phyloP scores from a whole-genome alignment of 2,329 filamentous ascomycete genomes.

The Acrocalymma vagum region DNA sequence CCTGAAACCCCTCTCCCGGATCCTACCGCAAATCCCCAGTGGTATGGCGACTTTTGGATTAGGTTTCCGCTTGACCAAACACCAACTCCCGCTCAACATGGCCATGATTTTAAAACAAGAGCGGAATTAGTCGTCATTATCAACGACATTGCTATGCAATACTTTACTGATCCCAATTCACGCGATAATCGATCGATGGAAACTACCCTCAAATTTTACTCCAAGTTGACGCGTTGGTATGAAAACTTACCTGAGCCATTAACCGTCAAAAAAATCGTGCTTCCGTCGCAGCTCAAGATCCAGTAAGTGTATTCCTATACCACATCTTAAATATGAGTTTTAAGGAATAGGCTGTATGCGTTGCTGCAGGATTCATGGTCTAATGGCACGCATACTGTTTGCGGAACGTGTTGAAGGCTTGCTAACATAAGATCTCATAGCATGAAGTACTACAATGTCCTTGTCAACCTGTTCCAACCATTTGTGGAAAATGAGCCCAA shows the following conservation, averaged over 20 bases:
- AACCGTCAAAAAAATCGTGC: neutral
- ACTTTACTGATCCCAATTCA: too few relatives aligned
- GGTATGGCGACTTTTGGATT: conserved; percentile 6
- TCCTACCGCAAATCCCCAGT: neutral
- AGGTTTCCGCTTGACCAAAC: neutral
- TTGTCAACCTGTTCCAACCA: conserved; percentile 9
- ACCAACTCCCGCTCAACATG: neutral
- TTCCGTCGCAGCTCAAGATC: conserved; percentile 4
- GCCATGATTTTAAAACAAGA: conserved; percentile 2
- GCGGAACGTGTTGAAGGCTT: too few relatives aligned
- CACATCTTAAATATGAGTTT: too few relatives aligned
- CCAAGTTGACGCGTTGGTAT: conserved; percentile 1
- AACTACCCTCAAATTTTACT: neutral
- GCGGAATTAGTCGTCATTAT: neutral
- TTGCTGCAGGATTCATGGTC: too few relatives aligned
- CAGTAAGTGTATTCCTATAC: too few relatives aligned
- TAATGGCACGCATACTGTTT: too few relatives aligned
- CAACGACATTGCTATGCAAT: neutral
- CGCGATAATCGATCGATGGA: too few relatives aligned
- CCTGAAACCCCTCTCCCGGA: neutral
- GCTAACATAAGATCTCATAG: too few relatives aligned
- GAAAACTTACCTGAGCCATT: neutral
- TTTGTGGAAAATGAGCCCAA: too few relatives aligned
- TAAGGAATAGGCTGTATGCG: too few relatives aligned
- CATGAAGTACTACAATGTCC: conserved; percentile 4